These are phyloP conservation scores for Elongisporangium anandrum DNA, from an alignment of 352 stramenopile genomes.

Conservation along the genomic window DNA sequence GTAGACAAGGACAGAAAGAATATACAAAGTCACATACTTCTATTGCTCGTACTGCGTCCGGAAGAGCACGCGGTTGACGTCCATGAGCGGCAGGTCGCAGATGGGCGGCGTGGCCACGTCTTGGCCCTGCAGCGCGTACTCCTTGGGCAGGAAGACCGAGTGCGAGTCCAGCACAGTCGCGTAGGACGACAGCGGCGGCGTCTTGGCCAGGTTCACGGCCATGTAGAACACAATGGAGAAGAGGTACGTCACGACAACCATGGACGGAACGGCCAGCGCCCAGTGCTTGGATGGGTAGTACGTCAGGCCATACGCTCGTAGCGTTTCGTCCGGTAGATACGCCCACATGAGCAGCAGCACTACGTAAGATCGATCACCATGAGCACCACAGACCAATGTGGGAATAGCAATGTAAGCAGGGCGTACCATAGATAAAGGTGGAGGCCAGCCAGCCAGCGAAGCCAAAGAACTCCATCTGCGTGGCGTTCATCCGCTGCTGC, in stretches of 20 bases:
- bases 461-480: slow-evolving; percentile 84
- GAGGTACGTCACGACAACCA: slow-evolving; percentile 79
- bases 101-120: slow-evolving; percentile 65
- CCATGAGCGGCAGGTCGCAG: slow-evolving; percentile 69
- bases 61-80: slow-evolving; percentile 67
- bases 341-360: slow-evolving; percentile 87
- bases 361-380: slow-evolving; percentile 23
- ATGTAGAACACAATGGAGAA: slow-evolving; percentile 85
- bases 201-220: slow-evolving; percentile 75
- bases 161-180: slow-evolving; percentile 75
- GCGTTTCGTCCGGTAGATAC: slow-evolving; percentile 76
- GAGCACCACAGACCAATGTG: too few relatives aligned
- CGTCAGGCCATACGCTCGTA: slow-evolving; percentile 77
- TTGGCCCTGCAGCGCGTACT: slow-evolving; percentile 33
- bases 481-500: slow-evolving; percentile 71
- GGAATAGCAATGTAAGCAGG: too few relatives aligned
- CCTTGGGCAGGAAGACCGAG: slow-evolving; percentile 41
- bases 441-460: slow-evolving; percentile 84
- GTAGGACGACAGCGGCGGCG: slow-evolving; percentile 66
- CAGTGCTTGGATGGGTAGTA: slow-evolving; percentile 90
- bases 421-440: slow-evolving; percentile 69
- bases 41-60: slow-evolving; percentile 9
- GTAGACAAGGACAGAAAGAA: slow-evolving; percentile 8
- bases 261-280: slow-evolving; percentile 80
- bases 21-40: slow-evolving; percentile 8